These are phyloP conservation scores for Hypoxylon sp. DNA, from an alignment of 2,329 filamentous ascomycete species.

Conservation along the genomic window DNA sequence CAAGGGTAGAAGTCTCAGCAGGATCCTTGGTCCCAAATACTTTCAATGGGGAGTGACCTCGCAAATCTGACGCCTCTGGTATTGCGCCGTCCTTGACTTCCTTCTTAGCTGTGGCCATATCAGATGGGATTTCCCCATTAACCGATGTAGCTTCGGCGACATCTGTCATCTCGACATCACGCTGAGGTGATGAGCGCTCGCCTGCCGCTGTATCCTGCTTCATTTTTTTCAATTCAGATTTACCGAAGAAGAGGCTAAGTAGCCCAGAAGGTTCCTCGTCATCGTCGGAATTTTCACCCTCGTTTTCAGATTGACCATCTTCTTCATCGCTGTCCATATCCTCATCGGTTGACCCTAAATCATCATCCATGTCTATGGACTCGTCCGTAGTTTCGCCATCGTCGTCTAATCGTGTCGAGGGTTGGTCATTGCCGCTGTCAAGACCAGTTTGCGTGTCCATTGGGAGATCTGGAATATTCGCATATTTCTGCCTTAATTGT, in stretches of 20 bases:
- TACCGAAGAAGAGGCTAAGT: slow-evolving; percentile 70
- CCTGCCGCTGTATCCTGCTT: slow-evolving; percentile 56
- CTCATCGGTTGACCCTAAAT: slow-evolving; percentile 70
- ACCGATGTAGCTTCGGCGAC: slow-evolving; percentile 30
- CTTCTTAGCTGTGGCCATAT: neutral
- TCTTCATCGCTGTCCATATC: slow-evolving; percentile 61
- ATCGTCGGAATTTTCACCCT: slow-evolving; percentile 62
- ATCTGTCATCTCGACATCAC: slow-evolving; percentile 56
- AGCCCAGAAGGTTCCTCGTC: slow-evolving; percentile 61
- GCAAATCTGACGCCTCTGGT: neutral
- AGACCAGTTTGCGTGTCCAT: slow-evolving; percentile 38
- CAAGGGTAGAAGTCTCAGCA: neutral
- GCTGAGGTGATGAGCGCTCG: slow-evolving; percentile 42
- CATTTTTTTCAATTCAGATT: slow-evolving; percentile 68
- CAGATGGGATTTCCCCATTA: slow-evolving; percentile 1
- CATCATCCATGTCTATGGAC: slow-evolving; percentile 77
- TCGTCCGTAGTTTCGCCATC: slow-evolving; percentile 71
- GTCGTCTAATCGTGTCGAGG: slow-evolving; percentile 44
- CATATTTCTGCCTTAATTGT: slow-evolving; percentile 77
- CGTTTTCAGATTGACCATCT: slow-evolving; percentile 57
- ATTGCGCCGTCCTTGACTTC: neutral
- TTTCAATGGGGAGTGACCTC: slow-evolving; percentile 4
- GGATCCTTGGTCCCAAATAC: neutral
- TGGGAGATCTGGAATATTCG: slow-evolving; percentile 68
- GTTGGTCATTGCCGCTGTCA: slow-evolving; percentile 41